These are phyloP conservation scores for Plectosphaerella plurivora DNA, from an alignment of 2,329 filamentous ascomycete species.

Conservation along the genomic window DNA sequence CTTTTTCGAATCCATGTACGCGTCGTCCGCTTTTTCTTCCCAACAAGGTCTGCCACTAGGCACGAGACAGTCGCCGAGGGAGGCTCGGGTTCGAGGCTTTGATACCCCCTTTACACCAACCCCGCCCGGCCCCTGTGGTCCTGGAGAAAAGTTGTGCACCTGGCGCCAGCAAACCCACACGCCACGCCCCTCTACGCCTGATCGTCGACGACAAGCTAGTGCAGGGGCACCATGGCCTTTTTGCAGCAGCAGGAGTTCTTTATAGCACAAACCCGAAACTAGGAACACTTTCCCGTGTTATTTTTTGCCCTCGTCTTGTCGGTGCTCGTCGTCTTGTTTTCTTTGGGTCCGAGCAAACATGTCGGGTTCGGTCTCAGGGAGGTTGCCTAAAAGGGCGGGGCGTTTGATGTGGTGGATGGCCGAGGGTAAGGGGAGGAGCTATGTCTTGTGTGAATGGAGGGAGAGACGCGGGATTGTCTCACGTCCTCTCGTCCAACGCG, in stretches of 20 bases:
- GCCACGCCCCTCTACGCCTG: background rate
- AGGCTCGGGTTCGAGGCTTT: conserved; percentile 13
- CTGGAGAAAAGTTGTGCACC: background rate
- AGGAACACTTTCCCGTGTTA: background rate
- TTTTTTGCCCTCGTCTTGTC: background rate
- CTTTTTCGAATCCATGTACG: conserved; percentile 12
- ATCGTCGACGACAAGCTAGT: background rate
- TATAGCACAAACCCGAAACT: background rate
- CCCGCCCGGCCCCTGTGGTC: background rate
- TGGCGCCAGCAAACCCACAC: background rate
- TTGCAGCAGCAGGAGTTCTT: background rate
- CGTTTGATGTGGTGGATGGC: too few relatives aligned
- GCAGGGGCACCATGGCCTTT: background rate
- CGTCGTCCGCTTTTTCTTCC: conserved; percentile 9
- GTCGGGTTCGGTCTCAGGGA: too few relatives aligned
- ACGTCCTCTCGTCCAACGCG: too few relatives aligned
- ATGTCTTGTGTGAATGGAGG: too few relatives aligned
- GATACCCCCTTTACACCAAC: conserved; percentile 9
- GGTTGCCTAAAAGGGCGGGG: too few relatives aligned
- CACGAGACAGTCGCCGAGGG: conserved; percentile 10
- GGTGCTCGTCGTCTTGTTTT: too few relatives aligned
- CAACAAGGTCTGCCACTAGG: conserved; percentile 9
- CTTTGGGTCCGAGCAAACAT: too few relatives aligned
- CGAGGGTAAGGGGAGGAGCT: too few relatives aligned
- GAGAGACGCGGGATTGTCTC: too few relatives aligned